A percentile compares a stretch with the other conserved stretches of the same genome.
Conservation (phyloP, 768 basidiomycete species). For the Rhodotorula babjevae region DNA sequence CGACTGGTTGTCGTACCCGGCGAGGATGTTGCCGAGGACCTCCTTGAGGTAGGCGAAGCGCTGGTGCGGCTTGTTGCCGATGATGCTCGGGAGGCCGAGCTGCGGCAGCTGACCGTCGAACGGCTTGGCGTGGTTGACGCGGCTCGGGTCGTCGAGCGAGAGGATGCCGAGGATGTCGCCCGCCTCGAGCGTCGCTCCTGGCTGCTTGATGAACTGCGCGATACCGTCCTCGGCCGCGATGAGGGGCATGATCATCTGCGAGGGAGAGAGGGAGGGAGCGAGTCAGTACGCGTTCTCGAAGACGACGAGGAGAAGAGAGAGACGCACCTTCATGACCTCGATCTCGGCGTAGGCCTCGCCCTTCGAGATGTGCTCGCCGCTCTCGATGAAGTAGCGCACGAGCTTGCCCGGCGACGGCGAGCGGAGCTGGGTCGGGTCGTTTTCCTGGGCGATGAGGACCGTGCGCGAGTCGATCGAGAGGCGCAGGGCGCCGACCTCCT, state of each 20-base stretch:
- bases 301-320: not conserved
- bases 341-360: constrained; percentile 98
- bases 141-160: constrained; percentile 88
- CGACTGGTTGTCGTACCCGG: constrained; percentile 94
- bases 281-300: not conserved
- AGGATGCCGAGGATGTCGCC: constrained; percentile 97
- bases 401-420: constrained; percentile 96
- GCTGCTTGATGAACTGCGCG: constrained; percentile 94
- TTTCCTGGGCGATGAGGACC: constrained; percentile 97
- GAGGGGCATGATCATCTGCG: constrained; percentile 99
- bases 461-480: constrained; percentile 96
- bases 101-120: constrained; percentile 88
- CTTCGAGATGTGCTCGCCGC: constrained; percentile 92
- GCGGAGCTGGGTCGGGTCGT: constrained; percentile 93
- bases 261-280: constrained; percentile 50
- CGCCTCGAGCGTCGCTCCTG: constrained; percentile 90
- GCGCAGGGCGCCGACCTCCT: constrained; percentile 72
- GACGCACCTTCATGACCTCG: constrained; percentile 61
- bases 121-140: constrained; percentile 96
- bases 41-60: constrained; percentile 67
- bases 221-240: constrained; percentile 89
- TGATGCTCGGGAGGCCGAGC: constrained; percentile 77
- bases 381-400: constrained; percentile 88
- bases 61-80: constrained; percentile 87
- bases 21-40: constrained; percentile 81